Conservation (phyloP, 257 asterid genomes). For the Craterostigma plantagineum region DNA sequence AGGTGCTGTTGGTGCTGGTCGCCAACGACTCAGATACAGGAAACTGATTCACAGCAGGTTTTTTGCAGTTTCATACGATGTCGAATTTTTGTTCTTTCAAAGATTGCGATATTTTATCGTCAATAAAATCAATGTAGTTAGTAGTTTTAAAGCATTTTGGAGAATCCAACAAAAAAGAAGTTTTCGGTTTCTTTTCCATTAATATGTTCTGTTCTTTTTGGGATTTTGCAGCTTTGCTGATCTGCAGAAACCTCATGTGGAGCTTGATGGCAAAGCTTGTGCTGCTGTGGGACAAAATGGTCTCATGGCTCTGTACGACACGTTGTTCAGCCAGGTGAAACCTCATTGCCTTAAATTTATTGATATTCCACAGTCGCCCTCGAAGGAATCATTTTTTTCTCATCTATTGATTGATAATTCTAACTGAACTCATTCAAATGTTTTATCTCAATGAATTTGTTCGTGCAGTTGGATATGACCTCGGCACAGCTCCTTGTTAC, state of each 20-base stretch:
- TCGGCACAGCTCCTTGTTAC: conserved; percentile 78
- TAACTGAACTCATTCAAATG: neutral
- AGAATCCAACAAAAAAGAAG: too few species aligned
- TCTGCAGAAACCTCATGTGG: conserved; percentile 95
- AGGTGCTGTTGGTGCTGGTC: conserved; percentile 98
- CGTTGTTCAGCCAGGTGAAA: conserved; percentile 88
- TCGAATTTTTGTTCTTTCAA: too few species aligned
- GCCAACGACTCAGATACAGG: conserved; percentile 81
- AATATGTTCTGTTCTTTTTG: neutral
- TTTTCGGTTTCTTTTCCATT: neutral
- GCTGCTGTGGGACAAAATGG: conserved; percentile 99
- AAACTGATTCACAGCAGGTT: conserved; percentile 82
- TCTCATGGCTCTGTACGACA: conserved; percentile 91
- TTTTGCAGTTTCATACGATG: too few species aligned
- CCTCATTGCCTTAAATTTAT: neutral
- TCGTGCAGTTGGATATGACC: conserved; percentile 55
- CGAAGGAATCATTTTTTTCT: neutral
- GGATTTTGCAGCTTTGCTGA: conserved; percentile 63
- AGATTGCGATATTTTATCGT: too few species aligned
- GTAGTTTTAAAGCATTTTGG: too few species aligned
- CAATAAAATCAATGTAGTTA: too few species aligned
- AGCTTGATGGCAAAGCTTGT: conserved; percentile 96
- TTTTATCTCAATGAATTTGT: conserved; percentile 1
- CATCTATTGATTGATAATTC: neutral
- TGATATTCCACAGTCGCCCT: neutral